Conservation (phyloP, 768 basidiomycete species). For the Filobasidium wieringae region DNA sequence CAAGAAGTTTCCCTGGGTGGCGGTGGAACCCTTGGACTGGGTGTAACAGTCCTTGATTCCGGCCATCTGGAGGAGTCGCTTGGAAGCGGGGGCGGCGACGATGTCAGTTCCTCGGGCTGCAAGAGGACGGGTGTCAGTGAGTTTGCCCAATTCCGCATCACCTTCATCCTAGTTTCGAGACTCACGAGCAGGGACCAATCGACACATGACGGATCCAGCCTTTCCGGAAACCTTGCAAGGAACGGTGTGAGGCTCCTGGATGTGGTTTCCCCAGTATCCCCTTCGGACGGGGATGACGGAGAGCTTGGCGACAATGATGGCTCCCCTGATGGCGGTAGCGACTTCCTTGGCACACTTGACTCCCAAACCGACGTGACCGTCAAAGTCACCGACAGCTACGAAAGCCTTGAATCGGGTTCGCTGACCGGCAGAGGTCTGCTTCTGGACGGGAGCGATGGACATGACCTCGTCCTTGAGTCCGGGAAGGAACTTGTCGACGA, state of each 20-base stretch:
- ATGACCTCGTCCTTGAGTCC: conserved; percentile 93
- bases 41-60: conserved; percentile 98
- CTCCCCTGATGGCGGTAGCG: conserved; percentile 97
- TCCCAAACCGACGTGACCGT: conserved; percentile 97
- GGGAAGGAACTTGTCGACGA: conserved; percentile 98
- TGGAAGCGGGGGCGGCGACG: conserved; percentile 94
- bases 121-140: neutral
- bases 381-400: conserved; percentile 97
- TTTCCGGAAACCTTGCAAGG: conserved; percentile 98
- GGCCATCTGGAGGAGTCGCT: conserved; percentile 91
- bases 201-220: conserved; percentile 98
- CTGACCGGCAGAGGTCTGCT: conserved; percentile 98
- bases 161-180: neutral
- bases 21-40: conserved; percentile 93
- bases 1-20: conserved; percentile 63
- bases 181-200: conserved; percentile 78
- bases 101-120: conserved; percentile 91
- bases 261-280: conserved; percentile 99
- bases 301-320: conserved; percentile 96
- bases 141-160: neutral
- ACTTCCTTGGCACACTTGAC: conserved; percentile 99
- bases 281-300: conserved; percentile 95
- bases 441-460: conserved; percentile 99
- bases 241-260: conserved; percentile 97
- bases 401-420: conserved; percentile 99